Evolutionary conservation across 768 basidiomycete species (phyloP), one percentile per base, ranked within the genome.

Genomic region (Trametes sanguinea): DNA sequence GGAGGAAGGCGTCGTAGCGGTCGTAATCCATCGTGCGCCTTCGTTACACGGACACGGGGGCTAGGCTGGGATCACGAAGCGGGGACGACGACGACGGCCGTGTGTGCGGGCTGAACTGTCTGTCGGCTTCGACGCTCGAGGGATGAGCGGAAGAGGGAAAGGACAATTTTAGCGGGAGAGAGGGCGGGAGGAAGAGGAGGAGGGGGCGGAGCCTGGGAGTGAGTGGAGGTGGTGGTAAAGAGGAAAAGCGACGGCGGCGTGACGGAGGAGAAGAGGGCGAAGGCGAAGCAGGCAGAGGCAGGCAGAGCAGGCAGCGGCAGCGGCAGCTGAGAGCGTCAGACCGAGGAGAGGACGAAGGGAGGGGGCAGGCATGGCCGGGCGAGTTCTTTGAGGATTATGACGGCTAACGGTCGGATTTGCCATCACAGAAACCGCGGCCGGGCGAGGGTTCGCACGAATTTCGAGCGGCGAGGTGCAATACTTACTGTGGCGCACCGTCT

Each of bases 1-100:
- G 77, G 56, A 78, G 72, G 63, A 78, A 71, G 51, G 77, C 77
- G 65, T 78, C 77, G 72, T 77, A 77, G 54, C 77, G 73, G 73
- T 78, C 74, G 69, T 76, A 75, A 66, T 76, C 76, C 74, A 76
- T 76, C 51, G 55, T 32, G 37, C 44, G 35, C 35, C 35, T 39
- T 60, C 16, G 54, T 29, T 54, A 3, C 27, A 51, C 60, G 50
- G 57, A 16, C 8, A 39, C 51, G 58, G 51, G 51, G 48, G 35
- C 35, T 37, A 11, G 35, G 22, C 22, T 37, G 35, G 35, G 50
- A 47, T 17, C 50, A 50, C 57, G 57, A 33, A 27, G 58, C 53
- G 56, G 37, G 48, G 60, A 45, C 55, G 60, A 52, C 56, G 35
- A 11, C 6, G 11, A 37, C 35, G 35, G 6, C 6, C 6, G 35